Evolutionary conservation across 768 basidiomycete species (phyloP).

Genomic region (Trametes villosa): DNA sequence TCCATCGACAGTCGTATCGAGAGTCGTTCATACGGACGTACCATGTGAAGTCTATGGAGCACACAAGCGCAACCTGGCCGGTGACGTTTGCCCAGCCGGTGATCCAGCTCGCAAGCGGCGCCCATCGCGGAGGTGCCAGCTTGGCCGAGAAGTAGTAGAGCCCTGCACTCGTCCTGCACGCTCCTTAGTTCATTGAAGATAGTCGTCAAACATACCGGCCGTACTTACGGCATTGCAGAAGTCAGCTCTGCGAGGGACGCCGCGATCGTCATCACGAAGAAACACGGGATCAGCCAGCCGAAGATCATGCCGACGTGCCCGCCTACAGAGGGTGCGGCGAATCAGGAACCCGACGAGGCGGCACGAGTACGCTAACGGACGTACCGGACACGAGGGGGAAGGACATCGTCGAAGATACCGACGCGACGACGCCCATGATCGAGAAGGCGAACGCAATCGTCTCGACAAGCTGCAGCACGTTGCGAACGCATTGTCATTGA

Average conservation of each 20-base stretch:
- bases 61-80: conserved; percentile 70
- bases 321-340: conserved; percentile 40
- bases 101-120: conserved; percentile 68
- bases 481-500: too few species aligned
- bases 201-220: neutral
- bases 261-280: conserved; percentile 70
- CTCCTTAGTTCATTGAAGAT: neutral
- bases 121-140: conserved; percentile 63
- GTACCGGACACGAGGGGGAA: conserved; percentile 67
- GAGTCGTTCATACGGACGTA: conserved; percentile 23
- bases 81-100: conserved; percentile 78
- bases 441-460: conserved; percentile 70
- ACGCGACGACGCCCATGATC: conserved; percentile 75
- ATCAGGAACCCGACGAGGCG: neutral
- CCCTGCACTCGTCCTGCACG: conserved; percentile 70
- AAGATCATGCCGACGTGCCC: conserved; percentile 80
- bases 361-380: conserved; percentile 16
- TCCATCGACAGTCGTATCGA: neutral
- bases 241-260: conserved; percentile 75
- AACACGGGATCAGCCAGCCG: conserved; percentile 74
- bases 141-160: conserved; percentile 82
- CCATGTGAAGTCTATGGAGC: conserved; percentile 77
- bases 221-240: conserved; percentile 74
- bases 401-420: conserved; percentile 65
- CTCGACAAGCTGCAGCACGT: conserved; percentile 54